A percentile compares a stretch with the other conserved stretches of the same genome.
Evolutionary conservation across 1,284 basidiomycete genomes (phyloP).

Genomic region (Phellinidium pouzarii): DNA sequence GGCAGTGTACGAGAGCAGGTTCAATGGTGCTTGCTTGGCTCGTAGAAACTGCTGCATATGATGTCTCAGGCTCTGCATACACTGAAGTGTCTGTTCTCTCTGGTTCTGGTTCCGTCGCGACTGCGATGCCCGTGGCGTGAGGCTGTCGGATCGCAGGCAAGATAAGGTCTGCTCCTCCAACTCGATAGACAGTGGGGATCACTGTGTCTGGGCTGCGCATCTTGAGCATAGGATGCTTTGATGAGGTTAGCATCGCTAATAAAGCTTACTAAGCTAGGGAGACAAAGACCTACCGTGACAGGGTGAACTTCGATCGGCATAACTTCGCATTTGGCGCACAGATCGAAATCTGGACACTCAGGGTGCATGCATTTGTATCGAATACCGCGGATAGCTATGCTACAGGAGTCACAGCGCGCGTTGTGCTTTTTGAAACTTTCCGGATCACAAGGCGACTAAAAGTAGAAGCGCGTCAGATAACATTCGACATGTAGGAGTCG

Average conservation of each 20-base stretch:
- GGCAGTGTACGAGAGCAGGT: background rate
- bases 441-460: slow-evolving; percentile 23
- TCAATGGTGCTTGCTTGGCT: background rate
- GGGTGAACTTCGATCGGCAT: slow-evolving; percentile 76
- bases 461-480: background rate
- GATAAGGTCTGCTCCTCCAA: slow-evolving; percentile 29
- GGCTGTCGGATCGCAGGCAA: background rate
- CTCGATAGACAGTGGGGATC: slow-evolving; percentile 45
- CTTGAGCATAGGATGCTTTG: slow-evolving; percentile 75
- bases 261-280: background rate
- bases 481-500: slow-evolving; percentile 20
- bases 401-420: slow-evolving; percentile 55
- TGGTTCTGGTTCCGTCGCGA: slow-evolving; percentile 16
- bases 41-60: slow-evolving; percentile 11
- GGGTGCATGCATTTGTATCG: slow-evolving; percentile 86
- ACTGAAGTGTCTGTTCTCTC: slow-evolving; percentile 14
- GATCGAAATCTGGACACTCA: slow-evolving; percentile 75
- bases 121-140: background rate
- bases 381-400: slow-evolving; percentile 47
- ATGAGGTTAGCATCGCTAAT: background rate
- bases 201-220: slow-evolving; percentile 48
- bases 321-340: slow-evolving; percentile 79
- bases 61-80: slow-evolving; percentile 8
- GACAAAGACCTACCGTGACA: background rate
- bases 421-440: slow-evolving; percentile 31